phyloP scores from a whole-genome alignment of 768 basidiomycete species.

The Rhizopogon sp. region DNA sequence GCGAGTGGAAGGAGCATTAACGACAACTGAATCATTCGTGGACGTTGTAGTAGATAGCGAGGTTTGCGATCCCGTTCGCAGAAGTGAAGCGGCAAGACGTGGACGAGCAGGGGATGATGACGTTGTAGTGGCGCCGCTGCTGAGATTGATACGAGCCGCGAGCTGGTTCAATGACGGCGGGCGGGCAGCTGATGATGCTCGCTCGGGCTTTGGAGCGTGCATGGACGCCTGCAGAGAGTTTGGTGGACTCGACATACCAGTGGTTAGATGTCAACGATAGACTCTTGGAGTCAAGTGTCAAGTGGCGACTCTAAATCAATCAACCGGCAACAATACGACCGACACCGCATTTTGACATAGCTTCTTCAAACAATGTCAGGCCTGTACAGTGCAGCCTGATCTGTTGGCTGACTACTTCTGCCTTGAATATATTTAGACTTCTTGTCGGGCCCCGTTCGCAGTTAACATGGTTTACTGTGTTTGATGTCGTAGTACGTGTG shows the following conservation, averaged over 20 bases:
- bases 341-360: constrained; percentile 1
- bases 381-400: no score
- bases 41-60: constrained; percentile 46
- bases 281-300: not conserved
- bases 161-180: constrained; percentile 78
- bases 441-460: no score
- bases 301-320: not conserved
- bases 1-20: constrained; percentile 63
- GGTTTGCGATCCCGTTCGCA: constrained; percentile 56
- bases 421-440: no score
- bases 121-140: constrained; percentile 15
- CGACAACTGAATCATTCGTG: constrained; percentile 56
- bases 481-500: no score
- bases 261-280: constrained; percentile 9
- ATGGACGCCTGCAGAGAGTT: constrained; percentile 25
- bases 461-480: no score
- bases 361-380: not conserved
- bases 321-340: not conserved
- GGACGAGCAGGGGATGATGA: constrained; percentile 43
- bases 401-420: no score
- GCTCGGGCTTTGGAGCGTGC: constrained; percentile 34
- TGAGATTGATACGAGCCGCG: constrained; percentile 67
- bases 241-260: constrained; percentile 26
- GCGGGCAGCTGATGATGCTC: constrained; percentile 31
- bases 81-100: constrained; percentile 66